Evolutionary conservation across 2,329 filamentous ascomycete species (phyloP), one percentile per base, ranked within the genome.

Genomic region (Fusarium longipes): DNA sequence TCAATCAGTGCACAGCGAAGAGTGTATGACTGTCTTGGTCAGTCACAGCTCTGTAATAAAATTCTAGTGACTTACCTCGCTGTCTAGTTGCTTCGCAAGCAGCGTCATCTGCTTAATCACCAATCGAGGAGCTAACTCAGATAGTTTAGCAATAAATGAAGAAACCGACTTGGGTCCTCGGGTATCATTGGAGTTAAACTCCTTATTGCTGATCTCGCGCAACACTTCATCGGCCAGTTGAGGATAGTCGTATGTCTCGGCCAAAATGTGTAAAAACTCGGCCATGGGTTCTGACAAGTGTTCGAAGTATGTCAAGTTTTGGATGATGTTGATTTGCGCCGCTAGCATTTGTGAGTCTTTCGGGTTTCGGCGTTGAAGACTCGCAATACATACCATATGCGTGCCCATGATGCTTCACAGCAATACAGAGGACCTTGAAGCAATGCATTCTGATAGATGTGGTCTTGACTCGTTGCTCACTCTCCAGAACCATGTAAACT

Each of bases 221-320:
- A 99, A 80, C 29, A 98, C 92, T 76, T 99, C 96, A 76, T 97
- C 96, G 6, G 93, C 91, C 10, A 99, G 85, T 75, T 99, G 96
- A 17, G 94, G 92, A 76, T 98, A 97, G 79, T 99, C 96, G 81
- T 98, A 99, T 81, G 97, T 95, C 77, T 98, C 94, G 1, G 94
- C 91, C 25, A 99, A 84, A 74, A 98, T 99, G 73, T 98, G 93
- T 6, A 99, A 82, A 73, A 99, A 97, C 77, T 99, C 96, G 30
- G 96, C 96, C 96, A 99, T 99, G 2, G 96, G 96, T 75, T 99
- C 96, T 1, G 96, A 95, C n/a, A 99, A 82, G 78, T 99, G 96
- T 80, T 99, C 96, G 74, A 98, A 99, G 77, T 99, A 99, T 7
- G 96, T 97, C 70, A 99, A 82, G 76, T 96, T 98, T 78, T 99